Evolutionary conservation across 139 green algal genomes (phyloP), one percentile per base, ranked within the genome.

Genomic region (Coelastrella sp.): DNA sequence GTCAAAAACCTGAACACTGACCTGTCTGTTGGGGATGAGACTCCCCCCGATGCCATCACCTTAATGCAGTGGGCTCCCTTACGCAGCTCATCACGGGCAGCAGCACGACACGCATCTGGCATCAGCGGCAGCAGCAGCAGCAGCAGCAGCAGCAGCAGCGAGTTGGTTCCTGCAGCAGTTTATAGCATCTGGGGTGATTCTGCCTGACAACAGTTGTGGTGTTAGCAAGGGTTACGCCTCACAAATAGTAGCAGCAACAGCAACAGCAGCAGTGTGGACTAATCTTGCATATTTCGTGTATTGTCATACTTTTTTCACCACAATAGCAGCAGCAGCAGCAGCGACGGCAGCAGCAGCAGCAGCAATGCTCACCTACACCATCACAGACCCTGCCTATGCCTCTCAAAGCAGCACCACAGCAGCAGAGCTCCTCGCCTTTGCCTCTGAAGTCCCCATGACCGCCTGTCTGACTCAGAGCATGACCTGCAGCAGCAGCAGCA

Each of bases 41-140:
- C 95, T 0, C 95, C 95, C 1, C 95, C 95, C 0, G 78, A 92
- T 0, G 94, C 95, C 95, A 97, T 97, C 22, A 97, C 65, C 92
- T 97, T 97, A 84, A 97, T 94, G 91, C 93, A 96, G 90, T 94
- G 90, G 6, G 94, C 94, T 0, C 95, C 95, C 66, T 94, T 93
- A 11, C 95, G 90, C 58, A 97, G 87, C 90, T 97, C 95, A 65
- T 97, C 95, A 15, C 95, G 74, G 0, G 94, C 92, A 6, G 94
- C 95, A 6, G 75, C 76, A 3, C 94, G 87, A 7, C 93, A 87
- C 1, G 58, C 86, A 85, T 85, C 86, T 84, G 83, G 17, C 78
- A 72, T 11, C 66, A 35, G 15, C 22, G 65, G 9, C 25, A 80
- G 8, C 49, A 73, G 58, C 19, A 82, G 14, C 14, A 59, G 74